Evolutionary conservation across 352 stramenopile genomes (phyloP), one percentile per base, ranked within the genome.

Genomic region (Phytophthora tentaculata): DNA sequence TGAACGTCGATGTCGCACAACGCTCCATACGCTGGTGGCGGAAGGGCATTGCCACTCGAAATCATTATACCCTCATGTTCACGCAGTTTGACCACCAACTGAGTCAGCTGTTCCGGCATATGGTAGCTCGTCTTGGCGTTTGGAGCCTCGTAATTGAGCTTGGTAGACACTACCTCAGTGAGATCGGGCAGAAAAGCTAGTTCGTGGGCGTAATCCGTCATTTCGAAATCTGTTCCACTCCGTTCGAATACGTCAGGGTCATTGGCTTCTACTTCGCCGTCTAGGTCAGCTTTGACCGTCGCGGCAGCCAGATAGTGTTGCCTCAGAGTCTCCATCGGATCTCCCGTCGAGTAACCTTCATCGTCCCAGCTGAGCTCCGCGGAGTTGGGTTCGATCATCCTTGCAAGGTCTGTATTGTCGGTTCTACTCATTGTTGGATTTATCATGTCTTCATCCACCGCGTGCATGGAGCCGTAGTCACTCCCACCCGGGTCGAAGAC

Each of bases 1-100:
- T 47, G 16, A 2, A 57, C 50, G 23, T 57, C 50, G 22, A 45
- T 57, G 23, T 57, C 50, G 10, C 50, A 57, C 4, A 45, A 9
- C 1, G 14, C 39, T 19, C 17, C 39, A 20, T 45, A 45, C 5
- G 39, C 13, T 45, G 39, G 39, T 5, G 39, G 39, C 5, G 39
- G 39, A 0, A 45, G 39, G 3, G 39, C 39, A 19, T 45, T 45
- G 5, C 0, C 39, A 54, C 14, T 45, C 5, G 39, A 45, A 45
- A 45, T 22, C 32, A 39, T 39, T 39, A 39, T 39, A 5, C 10
- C 6, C 1, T 1, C 32, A 14, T 39, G 32, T 14, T 9, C 14
- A 14, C 10, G 32, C 10, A 39, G 10, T 39, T 14, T 2, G 10
- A 3, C 32, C 32, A 39, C 32, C 32, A 39, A 39, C 10, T 14